phyloP scores from a whole-genome alignment of 352 stramenopile species.

The Phytophthora macrochlamydospora region DNA sequence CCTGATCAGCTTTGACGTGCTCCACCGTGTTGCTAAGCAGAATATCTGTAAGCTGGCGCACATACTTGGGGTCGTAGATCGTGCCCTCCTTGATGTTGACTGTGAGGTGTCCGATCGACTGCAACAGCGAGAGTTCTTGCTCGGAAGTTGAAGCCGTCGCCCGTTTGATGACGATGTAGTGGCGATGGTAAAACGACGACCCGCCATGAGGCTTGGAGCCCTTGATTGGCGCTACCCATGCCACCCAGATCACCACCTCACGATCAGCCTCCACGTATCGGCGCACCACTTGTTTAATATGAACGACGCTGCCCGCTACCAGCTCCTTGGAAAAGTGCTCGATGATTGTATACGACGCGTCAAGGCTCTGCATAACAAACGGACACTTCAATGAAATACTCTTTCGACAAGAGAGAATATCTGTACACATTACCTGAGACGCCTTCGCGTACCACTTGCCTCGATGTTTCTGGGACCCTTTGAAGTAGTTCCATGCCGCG shows the following conservation, averaged over 20 bases:
- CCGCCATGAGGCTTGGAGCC: conserved; percentile 42
- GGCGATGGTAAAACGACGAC: conserved; percentile 49
- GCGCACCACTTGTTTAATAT: conserved; percentile 63
- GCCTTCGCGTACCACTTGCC: conserved; percentile 18
- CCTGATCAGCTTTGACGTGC: conserved; percentile 43
- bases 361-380: conserved; percentile 18
- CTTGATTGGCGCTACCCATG: conserved; percentile 54
- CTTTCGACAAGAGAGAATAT: no score
- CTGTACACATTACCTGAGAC: conserved; percentile 8
- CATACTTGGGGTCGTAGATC: conserved; percentile 38
- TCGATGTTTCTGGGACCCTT: conserved; percentile 20
- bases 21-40: conserved; percentile 40
- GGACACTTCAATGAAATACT: background rate
- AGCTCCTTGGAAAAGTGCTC: conserved; percentile 70
- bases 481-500: conserved; percentile 22
- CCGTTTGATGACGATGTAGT: conserved; percentile 63
- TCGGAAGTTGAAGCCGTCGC: conserved; percentile 33
- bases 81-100: conserved; percentile 42
- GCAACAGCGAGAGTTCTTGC: conserved; percentile 48
- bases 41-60: conserved; percentile 51
- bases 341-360: conserved; percentile 58
- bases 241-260: conserved; percentile 63
- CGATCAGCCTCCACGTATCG: conserved; percentile 66
- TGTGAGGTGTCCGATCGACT: conserved; percentile 55
- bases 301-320: conserved; percentile 48